phyloP scores from a whole-genome alignment of 2,329 filamentous ascomycete genomes.

The Pseudogymnoascus sp. region DNA sequence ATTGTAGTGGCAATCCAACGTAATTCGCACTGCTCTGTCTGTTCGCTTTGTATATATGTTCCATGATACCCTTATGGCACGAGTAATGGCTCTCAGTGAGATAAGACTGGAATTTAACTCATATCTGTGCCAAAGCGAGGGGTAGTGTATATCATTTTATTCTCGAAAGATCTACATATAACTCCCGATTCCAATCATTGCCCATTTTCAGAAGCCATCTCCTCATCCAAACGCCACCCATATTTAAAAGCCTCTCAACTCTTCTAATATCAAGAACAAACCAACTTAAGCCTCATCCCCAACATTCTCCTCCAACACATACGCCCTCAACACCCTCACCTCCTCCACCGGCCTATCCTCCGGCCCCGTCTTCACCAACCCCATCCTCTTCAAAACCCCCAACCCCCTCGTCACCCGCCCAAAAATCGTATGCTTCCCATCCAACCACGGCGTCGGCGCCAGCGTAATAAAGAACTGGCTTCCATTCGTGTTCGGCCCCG shows the following conservation, averaged over 20 bases:
- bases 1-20: background rate
- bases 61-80: background rate
- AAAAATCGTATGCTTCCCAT: constrained; percentile 96
- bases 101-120: background rate
- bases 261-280: background rate
- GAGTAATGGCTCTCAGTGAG: background rate
- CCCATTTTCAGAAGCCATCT: too few relatives aligned
- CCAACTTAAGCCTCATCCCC: constrained; percentile 33
- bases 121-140: background rate
- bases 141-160: background rate
- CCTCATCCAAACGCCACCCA: background rate
- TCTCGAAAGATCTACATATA: background rate
- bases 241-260: background rate
- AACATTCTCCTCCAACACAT: constrained; percentile 48
- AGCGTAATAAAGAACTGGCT: constrained; percentile 95
- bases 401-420: constrained; percentile 81
- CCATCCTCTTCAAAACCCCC: constrained; percentile 79
- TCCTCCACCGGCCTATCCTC: constrained; percentile 79
- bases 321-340: constrained; percentile 70
- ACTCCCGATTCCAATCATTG: background rate
- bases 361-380: constrained; percentile 71
- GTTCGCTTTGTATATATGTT: background rate
- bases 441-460: constrained; percentile 90
- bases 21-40: background rate
- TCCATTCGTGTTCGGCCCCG: constrained; percentile 86